Evolutionary conservation across 495 filamentous ascomycete genomes (phyloP).

Genomic region (Tuber borchii): DNA sequence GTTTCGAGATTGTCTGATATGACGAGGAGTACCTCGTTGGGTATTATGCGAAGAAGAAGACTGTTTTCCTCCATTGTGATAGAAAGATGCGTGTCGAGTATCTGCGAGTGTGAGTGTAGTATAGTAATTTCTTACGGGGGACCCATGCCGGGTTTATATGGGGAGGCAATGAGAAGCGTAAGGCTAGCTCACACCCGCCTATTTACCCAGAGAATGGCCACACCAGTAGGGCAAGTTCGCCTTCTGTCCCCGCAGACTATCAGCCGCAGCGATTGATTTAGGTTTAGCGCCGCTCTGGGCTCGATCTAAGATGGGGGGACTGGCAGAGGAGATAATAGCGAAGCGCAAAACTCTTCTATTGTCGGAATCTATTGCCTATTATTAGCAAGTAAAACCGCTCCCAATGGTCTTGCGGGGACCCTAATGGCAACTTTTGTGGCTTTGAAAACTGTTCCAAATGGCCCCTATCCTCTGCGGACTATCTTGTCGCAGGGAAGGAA

Average conservation of each 20-base stretch:
- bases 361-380: background rate
- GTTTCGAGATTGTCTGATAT: background rate
- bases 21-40: background rate
- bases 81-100: background rate
- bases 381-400: background rate
- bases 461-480: background rate
- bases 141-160: background rate
- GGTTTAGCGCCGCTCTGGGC: background rate
- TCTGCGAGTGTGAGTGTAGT: background rate
- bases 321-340: background rate
- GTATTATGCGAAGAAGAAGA: constrained; percentile 1
- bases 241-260: background rate
- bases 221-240: background rate
- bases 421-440: background rate
- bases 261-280: background rate
- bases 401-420: background rate
- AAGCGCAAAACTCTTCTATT: background rate
- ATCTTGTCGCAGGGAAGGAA: background rate
- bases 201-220: background rate
- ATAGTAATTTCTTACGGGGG: background rate
- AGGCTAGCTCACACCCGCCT: background rate
- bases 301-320: background rate
- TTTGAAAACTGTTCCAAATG: background rate
- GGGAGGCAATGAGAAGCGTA: background rate
- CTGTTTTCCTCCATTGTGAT: background rate